phyloP scores from a whole-genome alignment of 805 yeast genomes.

The Starmerella asiatica region DNA sequence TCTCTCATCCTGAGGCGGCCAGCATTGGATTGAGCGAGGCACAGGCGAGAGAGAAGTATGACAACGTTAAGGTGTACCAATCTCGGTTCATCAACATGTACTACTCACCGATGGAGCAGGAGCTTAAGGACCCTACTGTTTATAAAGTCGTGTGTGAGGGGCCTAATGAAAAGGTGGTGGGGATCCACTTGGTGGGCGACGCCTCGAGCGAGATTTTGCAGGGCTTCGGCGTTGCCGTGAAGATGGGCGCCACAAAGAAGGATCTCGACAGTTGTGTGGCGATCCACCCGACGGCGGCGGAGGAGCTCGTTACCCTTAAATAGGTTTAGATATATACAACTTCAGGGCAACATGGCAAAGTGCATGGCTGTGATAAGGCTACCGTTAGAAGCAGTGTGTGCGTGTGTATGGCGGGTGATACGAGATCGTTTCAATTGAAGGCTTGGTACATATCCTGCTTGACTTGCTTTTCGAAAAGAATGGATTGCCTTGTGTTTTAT shows the following conservation, averaged over 20 bases:
- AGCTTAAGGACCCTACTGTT: conserved; percentile 67
- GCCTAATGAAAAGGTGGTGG: conserved; percentile 81
- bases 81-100: conserved; percentile 84
- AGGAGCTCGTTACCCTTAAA: conserved; percentile 81
- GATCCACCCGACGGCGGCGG: conserved; percentile 97
- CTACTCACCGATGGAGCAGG: conserved; percentile 62
- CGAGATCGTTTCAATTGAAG: too few relatives aligned
- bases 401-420: too few relatives aligned
- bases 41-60: conserved; percentile 63
- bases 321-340: conserved; percentile 18
- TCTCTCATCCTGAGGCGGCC: conserved; percentile 96
- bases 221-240: conserved; percentile 96
- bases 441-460: too few relatives aligned
- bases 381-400: too few relatives aligned
- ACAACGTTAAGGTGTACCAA: conserved; percentile 65
- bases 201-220: conserved; percentile 82
- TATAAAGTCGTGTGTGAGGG: conserved; percentile 75
- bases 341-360: too few relatives aligned
- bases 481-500: too few relatives aligned
- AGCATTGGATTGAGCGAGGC: conserved; percentile 75
- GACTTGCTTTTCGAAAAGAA: too few relatives aligned
- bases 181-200: conserved; percentile 89
- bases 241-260: conserved; percentile 97
- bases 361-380: too few relatives aligned
- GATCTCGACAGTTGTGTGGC: conserved; percentile 96